Conservation (phyloP, 2,329 filamentous ascomycete species). For the Apiospora kogelbergensis region DNA sequence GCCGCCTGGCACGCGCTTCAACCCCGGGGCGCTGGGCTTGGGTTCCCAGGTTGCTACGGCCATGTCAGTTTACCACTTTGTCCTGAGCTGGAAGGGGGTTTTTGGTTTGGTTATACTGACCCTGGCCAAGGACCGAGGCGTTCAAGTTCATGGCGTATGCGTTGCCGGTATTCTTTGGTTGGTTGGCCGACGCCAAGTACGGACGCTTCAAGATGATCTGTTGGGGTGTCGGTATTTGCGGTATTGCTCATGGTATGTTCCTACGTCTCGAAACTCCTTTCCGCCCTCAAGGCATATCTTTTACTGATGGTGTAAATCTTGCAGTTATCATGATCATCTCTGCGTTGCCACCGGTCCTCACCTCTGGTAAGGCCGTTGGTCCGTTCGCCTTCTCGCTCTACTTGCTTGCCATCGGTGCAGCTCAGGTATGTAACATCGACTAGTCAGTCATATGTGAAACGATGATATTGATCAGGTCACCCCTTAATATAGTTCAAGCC, state of each 20-base stretch:
- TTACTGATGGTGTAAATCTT: too few species aligned
- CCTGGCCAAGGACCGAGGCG: slow-evolving; percentile 2
- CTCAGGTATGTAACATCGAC: not conserved
- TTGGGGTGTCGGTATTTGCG: slow-evolving; percentile 31
- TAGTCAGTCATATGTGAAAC: not conserved
- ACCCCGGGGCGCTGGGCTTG: not conserved
- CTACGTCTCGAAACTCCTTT: not conserved
- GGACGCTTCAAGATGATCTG: slow-evolving; percentile 27
- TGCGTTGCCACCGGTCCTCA: slow-evolving; percentile 37
- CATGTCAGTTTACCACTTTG: not conserved
- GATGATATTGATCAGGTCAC: not conserved
- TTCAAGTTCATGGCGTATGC: slow-evolving; percentile 15
- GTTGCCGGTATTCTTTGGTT: slow-evolving; percentile 12
- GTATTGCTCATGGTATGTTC: slow-evolving; percentile 30
- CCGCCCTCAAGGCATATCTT: not conserved
- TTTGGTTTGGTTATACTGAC: not conserved
- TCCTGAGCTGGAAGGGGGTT: not conserved
- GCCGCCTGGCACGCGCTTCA: not conserved
- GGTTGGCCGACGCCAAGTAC: slow-evolving; percentile 4
- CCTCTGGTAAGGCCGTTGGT: slow-evolving; percentile 47
- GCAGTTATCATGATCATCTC: slow-evolving; percentile 32
- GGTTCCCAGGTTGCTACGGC: not conserved
- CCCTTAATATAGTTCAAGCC: slow-evolving; percentile 60
- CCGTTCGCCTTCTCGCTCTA: slow-evolving; percentile 62
- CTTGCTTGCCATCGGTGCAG: slow-evolving; percentile 59